phyloP scores from a whole-genome alignment of 2,329 filamentous ascomycete species.

The Colletotrichum theobromicola region DNA sequence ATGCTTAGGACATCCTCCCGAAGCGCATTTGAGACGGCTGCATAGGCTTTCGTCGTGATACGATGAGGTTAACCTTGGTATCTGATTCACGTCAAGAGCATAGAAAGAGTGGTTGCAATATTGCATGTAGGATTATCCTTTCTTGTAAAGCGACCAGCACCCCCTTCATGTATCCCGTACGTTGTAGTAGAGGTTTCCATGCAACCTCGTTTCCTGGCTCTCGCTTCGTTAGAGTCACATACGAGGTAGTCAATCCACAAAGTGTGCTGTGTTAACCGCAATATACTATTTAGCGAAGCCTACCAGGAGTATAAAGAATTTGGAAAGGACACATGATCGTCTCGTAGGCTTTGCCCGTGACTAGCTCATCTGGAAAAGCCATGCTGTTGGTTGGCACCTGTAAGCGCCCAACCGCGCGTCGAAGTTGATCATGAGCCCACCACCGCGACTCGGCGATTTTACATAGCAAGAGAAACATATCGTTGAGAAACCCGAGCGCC shows the following conservation, averaged over 20 bases:
- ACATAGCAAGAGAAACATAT: background rate
- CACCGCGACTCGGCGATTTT: background rate
- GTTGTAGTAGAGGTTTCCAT: background rate
- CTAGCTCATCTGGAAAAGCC: background rate
- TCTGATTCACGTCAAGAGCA: background rate
- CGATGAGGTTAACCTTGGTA: background rate
- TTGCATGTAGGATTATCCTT: background rate
- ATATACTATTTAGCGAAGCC: too few species aligned
- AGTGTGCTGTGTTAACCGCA: background rate
- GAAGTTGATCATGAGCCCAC: background rate
- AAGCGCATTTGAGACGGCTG: background rate
- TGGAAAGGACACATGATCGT: too few species aligned
- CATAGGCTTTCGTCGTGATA: background rate
- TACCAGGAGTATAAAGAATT: too few species aligned
- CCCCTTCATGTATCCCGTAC: background rate
- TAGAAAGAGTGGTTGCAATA: too few species aligned
- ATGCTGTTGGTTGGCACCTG: background rate
- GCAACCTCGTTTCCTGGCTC: background rate
- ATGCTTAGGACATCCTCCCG: background rate
- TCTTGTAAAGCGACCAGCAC: background rate
- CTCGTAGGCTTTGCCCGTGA: too few species aligned
- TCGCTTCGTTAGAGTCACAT: background rate
- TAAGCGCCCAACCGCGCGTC: background rate
- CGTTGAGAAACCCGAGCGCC: background rate
- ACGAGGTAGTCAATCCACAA: too few species aligned